These are phyloP conservation scores for Starmera amethionina DNA, from an alignment of 805 yeast species.

Conservation along the genomic window DNA sequence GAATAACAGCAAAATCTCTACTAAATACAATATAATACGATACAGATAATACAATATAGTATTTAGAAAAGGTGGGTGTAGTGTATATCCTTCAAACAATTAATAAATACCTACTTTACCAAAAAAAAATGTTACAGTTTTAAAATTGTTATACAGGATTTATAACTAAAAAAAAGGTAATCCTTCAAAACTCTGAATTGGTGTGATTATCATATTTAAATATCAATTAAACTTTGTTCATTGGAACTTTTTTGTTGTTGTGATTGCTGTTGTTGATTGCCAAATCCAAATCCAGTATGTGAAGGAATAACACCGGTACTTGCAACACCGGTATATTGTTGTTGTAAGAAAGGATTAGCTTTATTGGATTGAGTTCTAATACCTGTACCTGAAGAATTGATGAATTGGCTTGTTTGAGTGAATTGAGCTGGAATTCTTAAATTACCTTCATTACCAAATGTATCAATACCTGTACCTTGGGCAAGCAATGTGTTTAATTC, in stretches of 20 bases:
- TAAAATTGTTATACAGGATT: neutral
- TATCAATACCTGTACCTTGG: conserved; percentile 85
- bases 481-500: conserved; percentile 74
- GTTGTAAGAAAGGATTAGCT: conserved; percentile 36
- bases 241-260: conserved; percentile 1
- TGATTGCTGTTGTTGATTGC: conserved; percentile 44
- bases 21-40: neutral
- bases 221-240: conserved; percentile 20
- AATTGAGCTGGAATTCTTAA: conserved; percentile 87
- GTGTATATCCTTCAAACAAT: too few species aligned
- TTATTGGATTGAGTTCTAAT: conserved; percentile 23
- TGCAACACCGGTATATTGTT: conserved; percentile 68
- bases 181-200: too few species aligned
- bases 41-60: neutral
- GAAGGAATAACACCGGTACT: conserved; percentile 63
- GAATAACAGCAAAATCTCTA: conserved; percentile 3
- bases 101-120: too few species aligned
- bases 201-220: conserved; percentile 3
- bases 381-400: conserved; percentile 87
- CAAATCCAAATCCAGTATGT: conserved; percentile 91
- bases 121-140: too few species aligned
- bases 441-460: conserved; percentile 84
- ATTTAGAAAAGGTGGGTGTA: neutral
- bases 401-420: conserved; percentile 69
- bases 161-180: neutral